Percentiles rank a stretch among this genome's conserved stretches.
Evolutionary conservation across 345 rosid species (phyloP).

Genomic region (Geranium rotundifolium): DNA sequence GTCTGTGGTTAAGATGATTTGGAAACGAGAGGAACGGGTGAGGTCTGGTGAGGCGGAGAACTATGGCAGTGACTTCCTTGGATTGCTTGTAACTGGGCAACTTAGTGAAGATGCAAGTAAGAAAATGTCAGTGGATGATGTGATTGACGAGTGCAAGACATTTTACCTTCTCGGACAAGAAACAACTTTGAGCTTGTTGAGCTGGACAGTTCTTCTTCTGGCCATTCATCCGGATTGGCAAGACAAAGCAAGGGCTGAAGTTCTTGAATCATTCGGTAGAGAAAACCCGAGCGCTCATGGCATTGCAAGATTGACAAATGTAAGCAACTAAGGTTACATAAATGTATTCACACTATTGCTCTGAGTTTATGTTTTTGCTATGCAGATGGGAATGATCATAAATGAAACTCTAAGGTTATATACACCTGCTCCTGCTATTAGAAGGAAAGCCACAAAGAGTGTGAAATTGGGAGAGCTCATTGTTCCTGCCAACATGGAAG

Average conservation of each 20-base stretch:
- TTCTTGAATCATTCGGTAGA: slow-evolving; percentile 17
- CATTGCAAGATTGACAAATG: slow-evolving; percentile 23
- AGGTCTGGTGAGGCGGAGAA: no score
- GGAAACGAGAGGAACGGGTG: no score
- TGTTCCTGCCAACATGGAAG: no score
- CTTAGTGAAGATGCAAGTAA: no score
- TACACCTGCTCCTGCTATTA: no score
- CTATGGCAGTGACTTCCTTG: no score
- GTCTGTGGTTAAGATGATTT: no score
- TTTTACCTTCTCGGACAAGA: slow-evolving; percentile 30
- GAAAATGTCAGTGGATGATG: slow-evolving; percentile 3
- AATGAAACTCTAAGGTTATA: no score
- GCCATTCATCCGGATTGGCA: slow-evolving; percentile 33
- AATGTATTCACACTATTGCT: no score
- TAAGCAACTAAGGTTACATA: slow-evolving; percentile 5
- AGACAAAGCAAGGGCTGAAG: slow-evolving; percentile 27
- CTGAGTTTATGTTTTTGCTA: background rate
- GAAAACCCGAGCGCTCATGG: slow-evolving; percentile 20
- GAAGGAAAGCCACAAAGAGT: no score
- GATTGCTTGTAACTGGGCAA: no score
- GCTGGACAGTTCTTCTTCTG: slow-evolving; percentile 29
- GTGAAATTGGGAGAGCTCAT: no score
- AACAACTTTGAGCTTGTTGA: slow-evolving; percentile 19
- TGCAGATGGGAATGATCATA: slow-evolving; percentile 22
- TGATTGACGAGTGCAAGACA: slow-evolving; percentile 38